Evolutionary conservation across 805 yeast species (phyloP).

Genomic region (Zygoascus biomembranicola): DNA sequence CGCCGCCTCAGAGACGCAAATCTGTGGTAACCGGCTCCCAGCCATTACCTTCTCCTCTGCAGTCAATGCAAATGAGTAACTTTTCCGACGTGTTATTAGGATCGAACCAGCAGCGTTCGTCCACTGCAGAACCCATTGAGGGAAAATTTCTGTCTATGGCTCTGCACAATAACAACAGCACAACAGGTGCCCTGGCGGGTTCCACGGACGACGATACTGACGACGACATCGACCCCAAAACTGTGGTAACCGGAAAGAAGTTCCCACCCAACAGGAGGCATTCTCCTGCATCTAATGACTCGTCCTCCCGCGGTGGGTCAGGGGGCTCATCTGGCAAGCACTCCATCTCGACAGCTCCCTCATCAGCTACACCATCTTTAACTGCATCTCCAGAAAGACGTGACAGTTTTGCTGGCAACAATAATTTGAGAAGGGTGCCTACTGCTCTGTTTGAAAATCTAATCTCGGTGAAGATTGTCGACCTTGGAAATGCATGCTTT

Average conservation of each 20-base stretch:
- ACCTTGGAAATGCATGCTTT: constrained; percentile 89
- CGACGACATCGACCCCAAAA: background rate
- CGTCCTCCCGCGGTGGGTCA: background rate
- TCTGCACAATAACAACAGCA: background rate
- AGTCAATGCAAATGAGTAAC: constrained; percentile 33
- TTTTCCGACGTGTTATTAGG: constrained; percentile 12
- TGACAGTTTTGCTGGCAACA: background rate
- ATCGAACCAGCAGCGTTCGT: background rate
- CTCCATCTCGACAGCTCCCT: background rate
- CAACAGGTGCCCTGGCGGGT: background rate
- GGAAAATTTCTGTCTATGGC: constrained; percentile 5
- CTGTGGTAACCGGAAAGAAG: background rate
- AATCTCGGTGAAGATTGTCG: constrained; percentile 82
- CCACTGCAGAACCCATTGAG: constrained; percentile 2
- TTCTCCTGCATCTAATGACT: background rate
- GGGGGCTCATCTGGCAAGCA: background rate
- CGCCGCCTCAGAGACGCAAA: constrained; percentile 41
- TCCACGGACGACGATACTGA: constrained; percentile 4
- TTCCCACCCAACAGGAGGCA: background rate
- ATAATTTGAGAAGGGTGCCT: background rate
- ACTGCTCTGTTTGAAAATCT: constrained; percentile 36
- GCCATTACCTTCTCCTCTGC: constrained; percentile 82
- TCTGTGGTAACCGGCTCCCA: constrained; percentile 85
- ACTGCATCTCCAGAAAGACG: background rate
- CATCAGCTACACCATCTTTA: background rate